These are phyloP conservation scores for Penicillium coffeae DNA, from an alignment of 495 filamentous ascomycete species.

Conservation along the genomic window DNA sequence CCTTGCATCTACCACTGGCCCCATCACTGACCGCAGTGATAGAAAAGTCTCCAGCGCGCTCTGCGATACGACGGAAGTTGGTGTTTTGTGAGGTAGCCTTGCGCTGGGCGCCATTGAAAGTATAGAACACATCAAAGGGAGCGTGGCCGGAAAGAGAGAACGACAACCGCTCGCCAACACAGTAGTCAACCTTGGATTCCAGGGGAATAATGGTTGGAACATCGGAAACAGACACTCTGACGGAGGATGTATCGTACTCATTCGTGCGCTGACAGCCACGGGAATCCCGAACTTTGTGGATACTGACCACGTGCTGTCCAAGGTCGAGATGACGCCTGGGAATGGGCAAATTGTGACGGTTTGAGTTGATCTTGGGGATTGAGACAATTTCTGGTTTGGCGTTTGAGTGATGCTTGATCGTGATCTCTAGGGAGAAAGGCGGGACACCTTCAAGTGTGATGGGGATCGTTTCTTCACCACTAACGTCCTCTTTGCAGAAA, in stretches of 20 bases:
- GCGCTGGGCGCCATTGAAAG: conserved; percentile 70
- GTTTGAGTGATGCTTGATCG: conserved; percentile 83
- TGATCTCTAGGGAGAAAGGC: conserved; percentile 84
- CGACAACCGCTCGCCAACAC: conserved; percentile 88
- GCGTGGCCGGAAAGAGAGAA: conserved; percentile 84
- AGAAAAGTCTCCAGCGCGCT: conserved; percentile 80
- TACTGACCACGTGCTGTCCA: conserved; percentile 78
- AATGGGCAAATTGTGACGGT: conserved; percentile 73
- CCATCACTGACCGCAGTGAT: conserved; percentile 82
- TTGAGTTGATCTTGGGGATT: conserved; percentile 69
- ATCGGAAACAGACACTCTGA: conserved; percentile 85
- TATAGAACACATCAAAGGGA: conserved; percentile 91
- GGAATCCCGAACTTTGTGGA: conserved; percentile 82
- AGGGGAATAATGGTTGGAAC: conserved; percentile 83
- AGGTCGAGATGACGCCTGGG: conserved; percentile 77
- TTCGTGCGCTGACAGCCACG: conserved; percentile 74
- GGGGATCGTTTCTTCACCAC: conserved; percentile 78
- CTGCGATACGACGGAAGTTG: conserved; percentile 85
- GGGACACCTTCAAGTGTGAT: conserved; percentile 76
- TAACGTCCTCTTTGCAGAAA: conserved; percentile 82
- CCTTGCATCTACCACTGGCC: conserved; percentile 72
- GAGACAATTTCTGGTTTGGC: conserved; percentile 74
- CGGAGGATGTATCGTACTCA: conserved; percentile 62
- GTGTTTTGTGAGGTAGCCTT: conserved; percentile 74
- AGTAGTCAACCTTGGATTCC: conserved; percentile 86